Evolutionary conservation across 1,284 basidiomycete genomes (phyloP).

Genomic region (Ganoderma meredithae): DNA sequence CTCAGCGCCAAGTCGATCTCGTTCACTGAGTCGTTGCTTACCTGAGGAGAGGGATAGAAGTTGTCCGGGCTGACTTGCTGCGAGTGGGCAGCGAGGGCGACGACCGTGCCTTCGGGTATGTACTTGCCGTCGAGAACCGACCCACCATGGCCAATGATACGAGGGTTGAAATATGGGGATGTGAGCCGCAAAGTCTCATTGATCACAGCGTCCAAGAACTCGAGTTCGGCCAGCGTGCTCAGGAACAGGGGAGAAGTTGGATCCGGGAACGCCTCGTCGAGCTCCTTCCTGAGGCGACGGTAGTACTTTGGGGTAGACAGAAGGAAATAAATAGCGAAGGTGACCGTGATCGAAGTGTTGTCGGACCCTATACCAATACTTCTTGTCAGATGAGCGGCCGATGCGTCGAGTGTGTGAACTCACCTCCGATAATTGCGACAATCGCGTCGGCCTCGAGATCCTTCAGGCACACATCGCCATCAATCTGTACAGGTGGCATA

Average conservation of each 20-base stretch:
- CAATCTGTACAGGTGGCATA: conserved; percentile 10
- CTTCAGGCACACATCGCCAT: conserved; percentile 6
- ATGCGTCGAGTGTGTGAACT: background rate
- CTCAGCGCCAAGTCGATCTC: background rate
- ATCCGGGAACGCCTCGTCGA: conserved; percentile 34
- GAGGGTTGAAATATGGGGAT: conserved; percentile 37
- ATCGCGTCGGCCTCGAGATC: conserved; percentile 32
- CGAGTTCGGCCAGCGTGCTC: conserved; percentile 28
- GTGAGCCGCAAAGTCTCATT: conserved; percentile 37
- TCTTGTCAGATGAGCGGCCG: background rate
- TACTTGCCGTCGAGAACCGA: conserved; percentile 28
- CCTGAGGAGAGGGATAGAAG: conserved; percentile 37
- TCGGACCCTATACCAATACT: conserved; percentile 23
- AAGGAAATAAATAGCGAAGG: conserved; percentile 35
- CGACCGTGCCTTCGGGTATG: conserved; percentile 39
- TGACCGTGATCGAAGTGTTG: conserved; percentile 30
- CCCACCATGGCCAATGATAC: conserved; percentile 35
- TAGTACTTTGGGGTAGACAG: conserved; percentile 27
- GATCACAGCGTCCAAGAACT: conserved; percentile 39
- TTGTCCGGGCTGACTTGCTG: conserved; percentile 35
- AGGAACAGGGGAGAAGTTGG: conserved; percentile 17
- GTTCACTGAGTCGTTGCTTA: background rate
- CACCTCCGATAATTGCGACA: conserved; percentile 37
- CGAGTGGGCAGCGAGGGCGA: conserved; percentile 37
- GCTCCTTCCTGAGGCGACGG: conserved; percentile 33